Evolutionary conservation across 176 grass and related monocot genomes (phyloP), one percentile per base, ranked within the genome.

Genomic region (Raddia distichophylla): DNA sequence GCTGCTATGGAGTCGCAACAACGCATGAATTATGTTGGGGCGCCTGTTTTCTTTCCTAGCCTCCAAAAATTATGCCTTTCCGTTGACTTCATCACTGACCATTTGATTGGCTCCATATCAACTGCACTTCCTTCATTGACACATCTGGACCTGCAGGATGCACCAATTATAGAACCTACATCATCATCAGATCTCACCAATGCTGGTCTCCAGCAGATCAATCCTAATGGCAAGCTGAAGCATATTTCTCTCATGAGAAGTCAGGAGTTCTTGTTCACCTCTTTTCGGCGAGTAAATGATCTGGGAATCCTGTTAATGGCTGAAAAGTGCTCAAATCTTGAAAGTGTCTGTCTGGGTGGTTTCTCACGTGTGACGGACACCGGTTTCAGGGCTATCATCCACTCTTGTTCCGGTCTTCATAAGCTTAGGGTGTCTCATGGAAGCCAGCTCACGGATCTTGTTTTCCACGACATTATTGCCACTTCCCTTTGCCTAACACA

Each of bases 401-500:
- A 95, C 67, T 86, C 96, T 16, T 99, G 96, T 57, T 84, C 92
- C 60, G 88, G 91, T 32, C 91, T 99, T 71, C 82, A 79, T n/a
- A 93, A 93, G 74, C 89, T 99, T 82, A 95, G 87, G 78, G 82
- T 99, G 18, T 95, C 91, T 43, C 87, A 99, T 61, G 89, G 89
- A 83, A 95, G 85, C 46, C 86, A 93, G 56, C 83, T 99, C 50
- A 98, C 95, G 69, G 92, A 99, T 91, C 83, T 99, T 78, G 93
- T 99, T 43, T 99, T 99, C 88, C 93, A 99, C 86, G 96, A 99
- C 80, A 99, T 99, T 64, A 79, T 88, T 80, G 93, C 93, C 64
- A 99, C 96, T 80, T 99, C 96, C 51, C 89, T 99, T 59, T 99
- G 91, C 80, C 69, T 99, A 60, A 99, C 93, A 65, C 96, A 99